Percentiles rank a stretch among this genome's conserved stretches.
Conservation (phyloP, 192 early-diverging fungal species). For the Geosiphon pyriformis region DNA sequence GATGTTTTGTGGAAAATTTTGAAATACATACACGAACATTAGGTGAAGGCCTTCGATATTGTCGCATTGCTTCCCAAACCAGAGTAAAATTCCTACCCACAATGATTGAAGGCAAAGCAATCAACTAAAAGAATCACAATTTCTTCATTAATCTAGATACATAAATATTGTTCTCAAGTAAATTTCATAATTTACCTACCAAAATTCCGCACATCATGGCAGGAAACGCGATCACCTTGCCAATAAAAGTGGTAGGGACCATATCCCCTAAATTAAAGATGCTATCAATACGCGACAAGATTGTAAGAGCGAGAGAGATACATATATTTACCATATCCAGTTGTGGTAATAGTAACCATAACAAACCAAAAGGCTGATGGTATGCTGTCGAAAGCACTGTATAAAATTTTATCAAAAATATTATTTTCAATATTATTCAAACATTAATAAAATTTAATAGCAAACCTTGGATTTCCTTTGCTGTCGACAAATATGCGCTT, state of each 20-base stretch:
- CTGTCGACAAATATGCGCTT: constrained; percentile 59
- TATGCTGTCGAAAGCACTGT: constrained; percentile 67
- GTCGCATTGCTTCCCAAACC: constrained; percentile 72
- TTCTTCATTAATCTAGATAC: not conserved
- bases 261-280: constrained; percentile 54
- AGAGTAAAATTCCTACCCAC: constrained; percentile 78
- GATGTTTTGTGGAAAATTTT: not conserved
- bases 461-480: constrained; percentile 60
- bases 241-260: constrained; percentile 74
- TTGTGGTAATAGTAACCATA: constrained; percentile 75
- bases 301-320: not conserved
- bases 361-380: constrained; percentile 75
- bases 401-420: not conserved
- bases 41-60: constrained; percentile 30
- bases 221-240: constrained; percentile 73
- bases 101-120: constrained; percentile 79
- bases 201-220: constrained; percentile 79
- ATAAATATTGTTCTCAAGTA: not conserved
- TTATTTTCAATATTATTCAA: too few relatives aligned
- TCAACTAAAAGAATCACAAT: constrained; percentile 39
- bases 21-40: constrained; percentile 23
- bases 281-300: not conserved
- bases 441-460: not conserved
- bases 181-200: constrained; percentile 22
- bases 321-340: constrained; percentile 53